Base-by-base conservation (phyloP, 2,329 filamentous ascomycete species). In the Penicillium concentricum region DNA sequence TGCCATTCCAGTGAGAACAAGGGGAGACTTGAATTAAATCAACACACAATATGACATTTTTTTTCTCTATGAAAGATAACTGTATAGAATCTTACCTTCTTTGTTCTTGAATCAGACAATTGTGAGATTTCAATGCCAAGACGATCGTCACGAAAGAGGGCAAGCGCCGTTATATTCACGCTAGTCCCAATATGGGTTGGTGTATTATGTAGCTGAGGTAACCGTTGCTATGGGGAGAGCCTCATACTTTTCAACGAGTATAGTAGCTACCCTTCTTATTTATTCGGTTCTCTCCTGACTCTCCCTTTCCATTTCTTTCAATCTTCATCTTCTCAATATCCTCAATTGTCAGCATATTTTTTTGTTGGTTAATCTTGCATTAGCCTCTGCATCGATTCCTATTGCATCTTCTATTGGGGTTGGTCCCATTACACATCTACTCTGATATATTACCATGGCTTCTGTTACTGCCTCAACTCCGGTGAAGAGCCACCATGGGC, bases 401-500 rank as follows among this genome's bases (percentile, higher is more conserved):
- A 54, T 63, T 59, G 50, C 50, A 67, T 67, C 54, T 47, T 56
- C 55, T 60, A 52, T 41, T 57, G 51, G 61, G 61, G 59, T 57
- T 60, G 48, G 54, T 53, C 61, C 58, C 59, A 58, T 57, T 61
- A 64, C 65, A 71, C 65, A 71, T 70, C 28, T 50, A 51, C 50
- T 55, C 54, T 47, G 28, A 9, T 37, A 49, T 52, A 51, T 56
- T 77, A 84, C 69, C 74, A 97, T 97, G 93, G 91, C 93, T 74
- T 89, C 88, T 76, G 79, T 84, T 75, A 81, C 85, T 73, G 86
- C 97, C 77, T 90, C 91, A 70, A 97, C 94, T 60, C 94, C 94
- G 59, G 83, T 94, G 74, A 97, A 97, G 84, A 94, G 90, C 83
- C 93, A 96, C 77, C 87, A 89, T 78, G 91, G 92, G 58, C 84